Conservation (phyloP, 169 alveolate genomes). For the Plasmodium gallinaceum region DNA sequence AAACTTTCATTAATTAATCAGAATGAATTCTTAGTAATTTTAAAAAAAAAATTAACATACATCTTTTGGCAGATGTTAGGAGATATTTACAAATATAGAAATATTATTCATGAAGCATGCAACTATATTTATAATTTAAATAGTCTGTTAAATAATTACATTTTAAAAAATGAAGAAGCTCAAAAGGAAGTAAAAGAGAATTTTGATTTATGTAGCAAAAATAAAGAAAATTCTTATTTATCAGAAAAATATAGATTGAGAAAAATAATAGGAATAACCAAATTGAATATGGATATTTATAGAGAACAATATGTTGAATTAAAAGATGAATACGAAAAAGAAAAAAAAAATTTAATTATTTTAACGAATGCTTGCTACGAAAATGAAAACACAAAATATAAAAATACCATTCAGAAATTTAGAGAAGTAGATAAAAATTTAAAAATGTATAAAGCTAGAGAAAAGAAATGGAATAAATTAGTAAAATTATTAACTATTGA, state of each 20-base stretch:
- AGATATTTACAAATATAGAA: slow-evolving; percentile 45
- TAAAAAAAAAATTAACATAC: slow-evolving; percentile 46
- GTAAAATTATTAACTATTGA: slow-evolving; percentile 20
- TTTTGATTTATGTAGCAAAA: neutral
- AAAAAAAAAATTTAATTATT: slow-evolving; percentile 11
- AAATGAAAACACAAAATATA: slow-evolving; percentile 43
- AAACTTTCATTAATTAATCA: no score
- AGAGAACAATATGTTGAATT: slow-evolving; percentile 23
- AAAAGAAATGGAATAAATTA: slow-evolving; percentile 45
- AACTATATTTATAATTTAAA: slow-evolving; percentile 20
- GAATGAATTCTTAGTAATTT: neutral
- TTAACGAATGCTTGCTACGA: slow-evolving; percentile 38
- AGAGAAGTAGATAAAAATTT: slow-evolving; percentile 20
- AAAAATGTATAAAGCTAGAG: slow-evolving; percentile 34
- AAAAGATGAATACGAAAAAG: slow-evolving; percentile 12
- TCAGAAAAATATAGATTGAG: slow-evolving; percentile 50
- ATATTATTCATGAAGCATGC: slow-evolving; percentile 32
- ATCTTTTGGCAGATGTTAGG: slow-evolving; percentile 46
- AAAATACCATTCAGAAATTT: slow-evolving; percentile 29
- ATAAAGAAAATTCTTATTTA: slow-evolving; percentile 18
- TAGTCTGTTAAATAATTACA: neutral
- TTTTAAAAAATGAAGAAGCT: slow-evolving; percentile 9
- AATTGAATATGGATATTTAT: slow-evolving; percentile 24
- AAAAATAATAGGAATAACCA: slow-evolving; percentile 21
- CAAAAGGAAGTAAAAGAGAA: neutral